Evolutionary conservation across 306 rosid species (phyloP), one percentile per base, ranked within the genome.

Genomic region (Hippophae gyantsensis): DNA sequence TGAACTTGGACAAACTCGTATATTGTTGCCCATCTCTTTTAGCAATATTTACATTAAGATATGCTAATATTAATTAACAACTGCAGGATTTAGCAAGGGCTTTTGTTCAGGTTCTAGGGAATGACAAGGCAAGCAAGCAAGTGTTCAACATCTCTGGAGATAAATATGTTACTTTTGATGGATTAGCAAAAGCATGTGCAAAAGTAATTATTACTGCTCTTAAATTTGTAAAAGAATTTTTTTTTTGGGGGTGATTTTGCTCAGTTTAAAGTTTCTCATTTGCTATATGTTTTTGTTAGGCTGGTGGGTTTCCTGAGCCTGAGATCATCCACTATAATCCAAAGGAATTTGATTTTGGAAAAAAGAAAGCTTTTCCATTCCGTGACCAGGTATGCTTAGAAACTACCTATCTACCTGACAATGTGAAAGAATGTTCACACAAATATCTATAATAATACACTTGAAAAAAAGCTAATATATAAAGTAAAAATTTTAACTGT

Each of bases 121-220:
- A 85, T 58, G 89, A 83, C 0, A 87, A 85, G 78, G 96, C 96
- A 60, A 92, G 85, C 86, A 82, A 74, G 73, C 69, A 92, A 80
- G 84, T 92, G 60, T 88, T 92, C 86, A 92, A 92, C 84, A 88
- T 92, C 62, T 78, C 99, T 7, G 99, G 95, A 67, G 96, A 85
- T 0, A 85, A 89, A 69, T 82, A 92, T 62, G 96, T 92, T 55
- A 85, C 99, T 8, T 92, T 92, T 69, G 99, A 83, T 64, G 96
- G 96, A 43, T 67, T 92, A 66, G 99, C 95, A 68, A 92, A 52
- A 85, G 98, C 98, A 60, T 92, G 96, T 72, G 98, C 98, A 44
- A 88, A 88, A 93, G 98, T 85, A 78, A 61, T 50, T 42, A 9
- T 43, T 57, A 42, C 42, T 48, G 42, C 42, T 14, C 5, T 12